Percentiles rank a stretch among this genome's conserved stretches.
Conservation (phyloP, 768 basidiomycete species). For the Multifurca ochricompacta region DNA sequence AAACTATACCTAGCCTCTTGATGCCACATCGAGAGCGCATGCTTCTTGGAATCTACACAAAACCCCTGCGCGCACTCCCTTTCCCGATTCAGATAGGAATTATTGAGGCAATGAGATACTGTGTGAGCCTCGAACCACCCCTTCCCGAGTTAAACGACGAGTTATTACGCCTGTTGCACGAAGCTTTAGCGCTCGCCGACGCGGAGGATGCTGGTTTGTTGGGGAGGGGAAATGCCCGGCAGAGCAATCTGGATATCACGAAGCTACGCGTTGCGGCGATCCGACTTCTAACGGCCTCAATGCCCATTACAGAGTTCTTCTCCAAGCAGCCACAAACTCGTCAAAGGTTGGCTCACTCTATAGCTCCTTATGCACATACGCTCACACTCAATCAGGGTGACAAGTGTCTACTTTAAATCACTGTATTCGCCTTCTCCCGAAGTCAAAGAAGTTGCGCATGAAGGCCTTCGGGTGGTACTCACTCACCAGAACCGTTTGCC, state of each 20-base stretch:
- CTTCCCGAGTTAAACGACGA: constrained; percentile 91
- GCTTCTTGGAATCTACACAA: constrained; percentile 86
- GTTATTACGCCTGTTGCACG: constrained; percentile 81
- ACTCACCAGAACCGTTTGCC: constrained; percentile 87
- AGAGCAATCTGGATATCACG: constrained; percentile 71
- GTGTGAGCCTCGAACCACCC: constrained; percentile 81
- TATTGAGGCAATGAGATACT: constrained; percentile 94
- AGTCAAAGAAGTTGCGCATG: constrained; percentile 93
- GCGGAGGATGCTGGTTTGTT: constrained; percentile 84
- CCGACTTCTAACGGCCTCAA: constrained; percentile 85
- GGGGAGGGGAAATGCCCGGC: constrained; percentile 65
- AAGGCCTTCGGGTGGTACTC: constrained; percentile 83
- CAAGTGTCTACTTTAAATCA: constrained; percentile 96
- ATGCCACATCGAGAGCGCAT: constrained; percentile 81
- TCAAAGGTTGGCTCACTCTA: constrained; percentile 51
- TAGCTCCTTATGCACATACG: background rate
- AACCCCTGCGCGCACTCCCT: constrained; percentile 89
- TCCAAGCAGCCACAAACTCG: constrained; percentile 75
- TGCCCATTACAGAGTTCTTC: constrained; percentile 93
- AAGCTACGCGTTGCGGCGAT: constrained; percentile 93
- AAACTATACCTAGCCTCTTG: constrained; percentile 71
- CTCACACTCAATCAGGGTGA: constrained; percentile 50
- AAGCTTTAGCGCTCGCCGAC: constrained; percentile 91
- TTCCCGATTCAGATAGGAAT: constrained; percentile 96
- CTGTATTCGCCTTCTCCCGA: constrained; percentile 87